These are phyloP conservation scores for Leucocoprinus gongylophorus DNA, from an alignment of 1,284 basidiomycete species.

Conservation along the genomic window DNA sequence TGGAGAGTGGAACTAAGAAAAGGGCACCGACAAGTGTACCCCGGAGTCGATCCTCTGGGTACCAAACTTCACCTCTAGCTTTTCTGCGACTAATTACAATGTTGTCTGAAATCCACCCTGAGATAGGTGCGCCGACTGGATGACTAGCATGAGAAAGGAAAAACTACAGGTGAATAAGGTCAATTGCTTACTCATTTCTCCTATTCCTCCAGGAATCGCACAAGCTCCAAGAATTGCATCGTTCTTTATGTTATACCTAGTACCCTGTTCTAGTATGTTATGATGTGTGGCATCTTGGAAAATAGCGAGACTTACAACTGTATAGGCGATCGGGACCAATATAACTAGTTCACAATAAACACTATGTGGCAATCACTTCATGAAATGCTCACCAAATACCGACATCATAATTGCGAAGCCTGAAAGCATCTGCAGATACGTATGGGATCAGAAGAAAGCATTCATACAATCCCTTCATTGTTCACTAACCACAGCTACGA, in stretches of 20 bases:
- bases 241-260: constrained; percentile 27
- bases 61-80: constrained; percentile 24
- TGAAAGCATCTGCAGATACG: constrained; percentile 14
- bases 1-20: constrained; percentile 19
- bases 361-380: not conserved
- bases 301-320: constrained; percentile 16
- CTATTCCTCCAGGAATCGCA: constrained; percentile 29
- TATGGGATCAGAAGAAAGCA: not conserved
- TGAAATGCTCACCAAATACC: constrained; percentile 3
- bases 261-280: constrained; percentile 21
- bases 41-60: constrained; percentile 26
- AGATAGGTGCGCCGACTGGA: constrained; percentile 28
- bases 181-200: constrained; percentile 27
- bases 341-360: constrained; percentile 13
- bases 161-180: not conserved
- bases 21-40: constrained; percentile 20
- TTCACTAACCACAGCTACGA: constrained; percentile 26
- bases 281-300: not conserved
- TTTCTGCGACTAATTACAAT: constrained; percentile 22
- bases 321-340: constrained; percentile 22
- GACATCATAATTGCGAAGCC: constrained; percentile 11
- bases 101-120: constrained; percentile 27
- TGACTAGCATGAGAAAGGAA: not conserved
- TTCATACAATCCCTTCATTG: not conserved
- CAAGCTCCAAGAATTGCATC: constrained; percentile 31